Evolutionary conservation across 768 basidiomycete genomes (phyloP), one percentile per base, ranked within the genome.

Genomic region (Hygrophoropsis aurantiaca): DNA sequence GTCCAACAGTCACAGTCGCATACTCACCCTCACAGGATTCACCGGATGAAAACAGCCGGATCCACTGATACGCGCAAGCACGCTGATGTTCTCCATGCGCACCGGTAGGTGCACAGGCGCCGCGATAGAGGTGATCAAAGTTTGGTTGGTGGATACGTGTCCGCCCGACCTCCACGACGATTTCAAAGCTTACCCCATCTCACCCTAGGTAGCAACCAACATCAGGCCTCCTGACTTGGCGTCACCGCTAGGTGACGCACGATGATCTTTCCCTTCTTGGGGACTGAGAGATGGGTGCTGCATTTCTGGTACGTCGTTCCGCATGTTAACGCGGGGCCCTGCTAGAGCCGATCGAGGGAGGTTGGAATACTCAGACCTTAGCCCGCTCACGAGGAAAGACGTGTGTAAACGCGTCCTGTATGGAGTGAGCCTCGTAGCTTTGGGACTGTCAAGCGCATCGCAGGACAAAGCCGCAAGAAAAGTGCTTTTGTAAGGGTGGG

Each of bases 311-410:
- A 58, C 50, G 58, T 52, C 58, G 55, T 55, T 46, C 55, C n/a
- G n/a, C 46, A 57, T 50, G 11, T 59, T 18, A 61, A 7, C 60
- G 61, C n/a, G 44, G 50, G 59, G 54, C 63, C 51, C 57, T 3
- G 53, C 47, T 53, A 57, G 64, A 52, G 61, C 63, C 64, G 42
- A 55, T 67, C 60, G 34, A 51, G 58, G 59, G 42, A 56, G 62
- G 60, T 61, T 38, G 47, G 19, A 43, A 58, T 40, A 40, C 55
- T 67, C 65, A 67, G 60, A 66, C 65, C 60, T 59, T 66, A 51
- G 40, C 61, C 65, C 57, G 56, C 64, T 65, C 67, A 58, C 52
- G 33, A 64, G 36, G 26, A 54, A 49, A 58, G 58, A 57, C 18
- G 51, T 40, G 40, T 21, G 18, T 10, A 16, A n/a, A 46, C 50